These are phyloP conservation scores for Schizophyllum commune DNA, from an alignment of 1,284 basidiomycete genomes.

Conservation along the genomic window DNA sequence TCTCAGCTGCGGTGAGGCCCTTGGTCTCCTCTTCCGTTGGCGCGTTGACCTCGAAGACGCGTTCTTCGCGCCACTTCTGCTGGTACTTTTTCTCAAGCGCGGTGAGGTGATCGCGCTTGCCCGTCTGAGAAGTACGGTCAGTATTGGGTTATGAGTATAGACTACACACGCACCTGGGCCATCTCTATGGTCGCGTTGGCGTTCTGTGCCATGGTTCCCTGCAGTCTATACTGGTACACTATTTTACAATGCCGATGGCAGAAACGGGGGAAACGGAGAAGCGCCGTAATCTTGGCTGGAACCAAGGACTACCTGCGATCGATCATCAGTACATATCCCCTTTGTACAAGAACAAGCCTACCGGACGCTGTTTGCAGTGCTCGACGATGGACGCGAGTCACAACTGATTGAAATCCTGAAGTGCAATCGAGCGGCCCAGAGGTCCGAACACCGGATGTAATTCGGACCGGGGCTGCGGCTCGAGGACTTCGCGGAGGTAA, in stretches of 20 bases:
- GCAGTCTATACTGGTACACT: constrained; percentile 6
- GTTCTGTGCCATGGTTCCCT: constrained; percentile 33
- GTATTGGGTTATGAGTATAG: constrained; percentile 1
- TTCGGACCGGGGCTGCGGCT: too few relatives aligned
- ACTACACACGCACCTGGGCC: constrained; percentile 33
- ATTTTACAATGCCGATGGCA: constrained; percentile 8
- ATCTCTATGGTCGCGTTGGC: constrained; percentile 36
- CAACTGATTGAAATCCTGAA: too few relatives aligned
- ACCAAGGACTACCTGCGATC: neutral
- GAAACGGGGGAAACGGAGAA: neutral
- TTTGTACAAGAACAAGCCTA: too few relatives aligned
- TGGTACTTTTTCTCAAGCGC: constrained; percentile 84
- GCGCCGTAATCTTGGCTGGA: neutral
- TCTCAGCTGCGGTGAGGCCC: constrained; percentile 54
- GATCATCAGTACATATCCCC: too few relatives aligned
- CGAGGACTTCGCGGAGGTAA: too few relatives aligned
- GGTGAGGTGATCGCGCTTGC: constrained; percentile 85
- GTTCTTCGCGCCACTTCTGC: constrained; percentile 65
- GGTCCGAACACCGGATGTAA: too few relatives aligned
- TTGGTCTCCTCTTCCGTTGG: constrained; percentile 62
- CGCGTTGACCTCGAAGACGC: constrained; percentile 79
- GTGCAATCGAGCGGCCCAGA: too few relatives aligned
- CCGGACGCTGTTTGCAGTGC: too few relatives aligned
- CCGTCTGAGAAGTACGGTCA: constrained; percentile 50
- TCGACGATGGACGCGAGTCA: too few relatives aligned